phyloP scores from a whole-genome alignment of 2,329 filamentous ascomycete species.

The Colletotrichum abscissum region DNA sequence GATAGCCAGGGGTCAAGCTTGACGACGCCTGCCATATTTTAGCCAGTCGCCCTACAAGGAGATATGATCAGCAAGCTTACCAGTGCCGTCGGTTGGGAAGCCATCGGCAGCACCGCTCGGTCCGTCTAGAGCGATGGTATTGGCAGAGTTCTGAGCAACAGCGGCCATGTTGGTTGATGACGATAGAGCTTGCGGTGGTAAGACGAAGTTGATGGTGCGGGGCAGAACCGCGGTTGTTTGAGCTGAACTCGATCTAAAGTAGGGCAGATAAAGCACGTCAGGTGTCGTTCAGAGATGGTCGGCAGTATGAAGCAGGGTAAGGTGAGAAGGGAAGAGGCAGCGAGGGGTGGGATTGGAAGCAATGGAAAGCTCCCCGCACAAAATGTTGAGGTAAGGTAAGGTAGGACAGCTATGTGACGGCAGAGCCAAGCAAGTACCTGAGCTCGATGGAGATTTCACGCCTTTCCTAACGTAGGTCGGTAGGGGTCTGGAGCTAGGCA shows the following conservation, averaged over 20 bases:
- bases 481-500: slow-evolving; percentile 33
- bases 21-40: slow-evolving; percentile 74
- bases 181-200: background rate
- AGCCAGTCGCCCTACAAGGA: slow-evolving; percentile 5
- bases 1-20: slow-evolving; percentile 89
- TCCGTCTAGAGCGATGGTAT: slow-evolving; percentile 52
- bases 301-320: slow-evolving; percentile 10
- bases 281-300: background rate
- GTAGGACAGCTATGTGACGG: slow-evolving; percentile 20
- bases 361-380: slow-evolving; percentile 7
- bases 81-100: slow-evolving; percentile 77
- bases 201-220: slow-evolving; percentile 9
- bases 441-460: slow-evolving; percentile 18
- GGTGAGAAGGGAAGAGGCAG: background rate
- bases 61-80: slow-evolving; percentile 54
- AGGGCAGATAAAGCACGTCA: slow-evolving; percentile 22
- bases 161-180: slow-evolving; percentile 22
- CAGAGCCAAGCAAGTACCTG: slow-evolving; percentile 20
- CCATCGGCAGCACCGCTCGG: slow-evolving; percentile 56
- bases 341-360: slow-evolving; percentile 12
- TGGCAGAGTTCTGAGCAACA: slow-evolving; percentile 53
- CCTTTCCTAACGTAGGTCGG: slow-evolving; percentile 33
- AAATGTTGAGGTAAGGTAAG: slow-evolving; percentile 31
- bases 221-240: slow-evolving; percentile 10
- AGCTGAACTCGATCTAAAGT: slow-evolving; percentile 8